phyloP scores from a whole-genome alignment of 2,329 filamentous ascomycete genomes.

The Nothophaeocryptopus gaeumannii region DNA sequence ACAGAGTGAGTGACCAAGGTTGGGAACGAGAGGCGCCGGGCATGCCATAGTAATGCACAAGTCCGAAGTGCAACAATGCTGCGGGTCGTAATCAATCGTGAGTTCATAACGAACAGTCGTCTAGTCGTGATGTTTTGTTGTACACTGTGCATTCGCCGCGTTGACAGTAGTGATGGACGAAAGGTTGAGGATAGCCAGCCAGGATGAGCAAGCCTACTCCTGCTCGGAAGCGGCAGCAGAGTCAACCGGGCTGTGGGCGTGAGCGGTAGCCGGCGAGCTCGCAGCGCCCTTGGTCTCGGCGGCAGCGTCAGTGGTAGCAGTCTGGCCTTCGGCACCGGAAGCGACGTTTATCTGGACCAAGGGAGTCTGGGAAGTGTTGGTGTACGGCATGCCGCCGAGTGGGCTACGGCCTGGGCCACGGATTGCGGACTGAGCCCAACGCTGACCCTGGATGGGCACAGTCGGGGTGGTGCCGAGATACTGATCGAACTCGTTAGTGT shows the following conservation, averaged over 20 bases:
- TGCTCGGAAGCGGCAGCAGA: conserved; percentile 26
- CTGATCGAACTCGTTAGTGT: conserved; percentile 38
- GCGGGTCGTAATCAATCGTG: conserved; percentile 26
- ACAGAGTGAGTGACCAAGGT: conserved; percentile 24
- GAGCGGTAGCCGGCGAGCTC: conserved; percentile 23
- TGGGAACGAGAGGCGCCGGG: conserved; percentile 11
- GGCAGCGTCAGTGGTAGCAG: conserved; percentile 14
- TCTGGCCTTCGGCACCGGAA: conserved; percentile 17
- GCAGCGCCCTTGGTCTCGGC: conserved; percentile 25
- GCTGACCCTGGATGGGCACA: conserved; percentile 35
- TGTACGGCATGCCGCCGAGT: conserved; percentile 28
- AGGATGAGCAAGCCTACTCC: conserved; percentile 19
- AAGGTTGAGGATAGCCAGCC: conserved; percentile 6
- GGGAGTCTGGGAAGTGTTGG: conserved; percentile 26
- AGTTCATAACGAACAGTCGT: conserved; percentile 26
- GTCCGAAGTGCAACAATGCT: conserved; percentile 17
- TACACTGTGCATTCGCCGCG: conserved; percentile 21
- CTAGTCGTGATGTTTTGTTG: conserved; percentile 24
- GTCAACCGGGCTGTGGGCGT: conserved; percentile 27
- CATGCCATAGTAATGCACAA: conserved; percentile 21
- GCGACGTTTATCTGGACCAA: conserved; percentile 25
- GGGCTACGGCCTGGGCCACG: conserved; percentile 25
- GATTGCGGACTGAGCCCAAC: conserved; percentile 35
- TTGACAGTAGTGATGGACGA: conserved; percentile 25
- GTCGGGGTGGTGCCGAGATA: conserved; percentile 33